These are phyloP conservation scores for Zopfochytrium polystomum DNA, from an alignment of 371 early-diverging fungal genomes.

Conservation along the genomic window DNA sequence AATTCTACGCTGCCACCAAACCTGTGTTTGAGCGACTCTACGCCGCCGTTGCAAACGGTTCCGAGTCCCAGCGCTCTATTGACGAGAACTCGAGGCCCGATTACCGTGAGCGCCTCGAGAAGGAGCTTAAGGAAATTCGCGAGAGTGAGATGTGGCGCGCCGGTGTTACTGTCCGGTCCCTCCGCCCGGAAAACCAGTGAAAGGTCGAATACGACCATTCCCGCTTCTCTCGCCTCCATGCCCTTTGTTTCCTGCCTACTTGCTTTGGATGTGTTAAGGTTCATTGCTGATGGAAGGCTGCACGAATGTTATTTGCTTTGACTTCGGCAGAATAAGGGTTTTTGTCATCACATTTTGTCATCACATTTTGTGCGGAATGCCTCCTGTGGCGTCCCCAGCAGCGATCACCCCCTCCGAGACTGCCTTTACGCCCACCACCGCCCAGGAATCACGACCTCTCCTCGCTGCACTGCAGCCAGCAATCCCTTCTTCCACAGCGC, in stretches of 20 bases:
- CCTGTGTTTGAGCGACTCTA: constrained; percentile 91
- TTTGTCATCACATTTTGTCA: no score
- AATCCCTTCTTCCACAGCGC: background rate
- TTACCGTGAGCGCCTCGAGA: constrained; percentile 89
- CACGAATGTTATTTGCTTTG: no score
- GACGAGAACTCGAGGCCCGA: constrained; percentile 84
- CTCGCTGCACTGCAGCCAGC: background rate
- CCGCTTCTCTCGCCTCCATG: no score
- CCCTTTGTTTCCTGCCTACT: no score
- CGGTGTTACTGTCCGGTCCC: constrained; percentile 80
- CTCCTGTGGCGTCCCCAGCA: no score
- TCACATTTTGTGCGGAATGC: no score
- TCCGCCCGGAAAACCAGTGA: constrained; percentile 46
- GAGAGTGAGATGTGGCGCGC: constrained; percentile 79
- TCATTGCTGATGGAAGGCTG: no score
- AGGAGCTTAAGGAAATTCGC: constrained; percentile 77
- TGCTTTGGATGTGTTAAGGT: no score
- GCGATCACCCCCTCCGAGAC: background rate
- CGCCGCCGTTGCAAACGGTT: constrained; percentile 80
- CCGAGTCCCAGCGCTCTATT: constrained; percentile 85
- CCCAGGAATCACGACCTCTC: background rate
- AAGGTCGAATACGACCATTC: no score
- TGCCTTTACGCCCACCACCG: background rate
- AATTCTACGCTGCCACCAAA: constrained; percentile 89
- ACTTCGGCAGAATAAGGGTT: no score